Evolutionary conservation across 2,329 filamentous ascomycete species (phyloP).

Genomic region (Plenodomus tracheiphilus): DNA sequence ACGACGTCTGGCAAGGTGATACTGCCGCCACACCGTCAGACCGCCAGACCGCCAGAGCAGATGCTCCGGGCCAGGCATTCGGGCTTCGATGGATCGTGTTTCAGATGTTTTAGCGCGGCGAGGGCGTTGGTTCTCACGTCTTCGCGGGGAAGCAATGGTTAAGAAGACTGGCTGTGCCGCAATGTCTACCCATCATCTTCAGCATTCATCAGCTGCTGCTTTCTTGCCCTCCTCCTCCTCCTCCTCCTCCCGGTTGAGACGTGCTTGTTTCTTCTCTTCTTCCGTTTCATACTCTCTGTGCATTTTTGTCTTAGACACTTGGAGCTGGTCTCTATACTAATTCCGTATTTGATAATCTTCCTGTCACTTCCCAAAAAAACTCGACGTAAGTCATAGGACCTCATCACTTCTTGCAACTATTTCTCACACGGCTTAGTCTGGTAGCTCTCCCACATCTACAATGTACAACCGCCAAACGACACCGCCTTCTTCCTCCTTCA

Average conservation of each 20-base stretch:
- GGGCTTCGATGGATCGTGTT: constrained; percentile 44
- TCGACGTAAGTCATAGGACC: constrained; percentile 36
- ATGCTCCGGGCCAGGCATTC: constrained; percentile 26
- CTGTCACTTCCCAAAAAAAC: constrained; percentile 15
- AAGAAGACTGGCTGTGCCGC: constrained; percentile 46
- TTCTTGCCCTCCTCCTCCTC: constrained; percentile 7
- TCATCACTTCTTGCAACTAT: constrained; percentile 4
- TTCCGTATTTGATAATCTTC: constrained; percentile 45
- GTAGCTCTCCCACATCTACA: constrained; percentile 38
- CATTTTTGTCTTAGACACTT: constrained; percentile 46
- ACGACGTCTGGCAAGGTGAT: constrained; percentile 22
- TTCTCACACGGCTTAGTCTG: constrained; percentile 33
- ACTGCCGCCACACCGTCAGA: constrained; percentile 39
- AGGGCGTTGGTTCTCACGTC: constrained; percentile 38
- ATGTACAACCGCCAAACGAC: constrained; percentile 53
- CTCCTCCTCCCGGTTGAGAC: constrained; percentile 13
- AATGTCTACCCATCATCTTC: constrained; percentile 28
- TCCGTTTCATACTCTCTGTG: constrained; percentile 18
- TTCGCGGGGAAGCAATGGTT: constrained; percentile 34
- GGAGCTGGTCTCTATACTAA: constrained; percentile 51
- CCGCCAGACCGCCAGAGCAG: constrained; percentile 23
- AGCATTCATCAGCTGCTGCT: constrained; percentile 32
- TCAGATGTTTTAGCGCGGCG: constrained; percentile 44
- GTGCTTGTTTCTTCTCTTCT: constrained; percentile 45
- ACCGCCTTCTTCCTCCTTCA: constrained; percentile 45